Evolutionary conservation across 441 rosid species (phyloP).

Genomic region (Adansonia rubrostipa): DNA sequence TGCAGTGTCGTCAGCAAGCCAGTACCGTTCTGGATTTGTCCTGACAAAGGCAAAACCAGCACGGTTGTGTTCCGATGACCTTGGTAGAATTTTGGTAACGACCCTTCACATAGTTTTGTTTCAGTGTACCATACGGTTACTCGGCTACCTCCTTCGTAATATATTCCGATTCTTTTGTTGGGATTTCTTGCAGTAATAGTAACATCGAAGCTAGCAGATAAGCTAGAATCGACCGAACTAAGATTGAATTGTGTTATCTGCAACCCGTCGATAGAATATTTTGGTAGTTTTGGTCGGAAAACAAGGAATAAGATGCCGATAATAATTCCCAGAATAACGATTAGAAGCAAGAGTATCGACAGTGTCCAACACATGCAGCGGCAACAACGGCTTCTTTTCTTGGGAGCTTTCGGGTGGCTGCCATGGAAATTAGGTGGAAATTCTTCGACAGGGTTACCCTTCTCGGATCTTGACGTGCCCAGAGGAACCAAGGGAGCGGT

Average conservation of each 20-base stretch:
- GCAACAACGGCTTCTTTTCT: conserved; percentile 61
- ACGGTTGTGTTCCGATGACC: conserved; percentile 84
- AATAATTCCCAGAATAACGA: conserved; percentile 46
- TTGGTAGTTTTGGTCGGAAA: conserved; percentile 82
- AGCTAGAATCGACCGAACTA: conserved; percentile 43
- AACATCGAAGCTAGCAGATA: conserved; percentile 61
- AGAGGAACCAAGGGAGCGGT: conserved; percentile 60
- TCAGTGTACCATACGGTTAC: conserved; percentile 59
- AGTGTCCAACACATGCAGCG: conserved; percentile 73
- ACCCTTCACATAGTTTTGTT: conserved; percentile 61
- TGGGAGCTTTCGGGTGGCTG: conserved; percentile 56
- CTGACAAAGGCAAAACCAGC: conserved; percentile 57
- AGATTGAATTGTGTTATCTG: conserved; percentile 57
- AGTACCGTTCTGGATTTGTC: conserved; percentile 57
- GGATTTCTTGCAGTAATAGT: conserved; percentile 74
- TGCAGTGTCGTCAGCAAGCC: conserved; percentile 42
- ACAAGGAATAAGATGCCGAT: conserved; percentile 70
- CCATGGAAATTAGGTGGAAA: conserved; percentile 42
- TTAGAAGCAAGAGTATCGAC: conserved; percentile 50
- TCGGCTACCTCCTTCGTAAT: conserved; percentile 76
- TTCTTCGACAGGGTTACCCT: conserved; percentile 28
- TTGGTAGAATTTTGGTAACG: conserved; percentile 89
- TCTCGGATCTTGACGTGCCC: conserved; percentile 54
- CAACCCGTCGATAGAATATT: conserved; percentile 66
- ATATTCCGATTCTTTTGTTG: conserved; percentile 77